phyloP scores from a whole-genome alignment of 2,329 filamentous ascomycete genomes.

The Colletotrichum horii region DNA sequence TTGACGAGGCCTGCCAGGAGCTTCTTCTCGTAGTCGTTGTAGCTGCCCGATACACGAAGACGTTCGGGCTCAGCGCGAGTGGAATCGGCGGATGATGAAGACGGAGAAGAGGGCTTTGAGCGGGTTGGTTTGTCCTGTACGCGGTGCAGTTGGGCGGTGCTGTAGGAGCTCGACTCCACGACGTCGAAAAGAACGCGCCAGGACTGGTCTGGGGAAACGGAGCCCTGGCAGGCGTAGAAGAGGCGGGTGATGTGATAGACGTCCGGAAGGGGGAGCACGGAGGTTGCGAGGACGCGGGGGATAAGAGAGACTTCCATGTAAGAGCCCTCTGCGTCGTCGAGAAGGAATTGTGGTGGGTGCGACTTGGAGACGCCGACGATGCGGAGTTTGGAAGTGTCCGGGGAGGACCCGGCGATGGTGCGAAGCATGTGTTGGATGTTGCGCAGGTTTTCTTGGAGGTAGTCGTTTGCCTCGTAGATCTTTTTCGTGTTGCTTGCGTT shows the following conservation, averaged over 20 bases:
- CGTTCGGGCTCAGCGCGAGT: constrained; percentile 20
- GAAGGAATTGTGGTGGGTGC: constrained; percentile 11
- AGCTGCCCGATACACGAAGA: constrained; percentile 39
- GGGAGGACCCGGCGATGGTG: constrained; percentile 34
- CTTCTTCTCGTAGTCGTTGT: constrained; percentile 81
- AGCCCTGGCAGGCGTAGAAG: constrained; percentile 17
- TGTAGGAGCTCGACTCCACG: constrained; percentile 20
- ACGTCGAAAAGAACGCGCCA: constrained; percentile 23
- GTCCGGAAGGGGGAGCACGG: constrained; percentile 42
- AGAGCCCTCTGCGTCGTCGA: constrained; percentile 9
- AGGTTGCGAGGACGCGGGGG: constrained; percentile 19
- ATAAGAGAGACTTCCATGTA: constrained; percentile 24
- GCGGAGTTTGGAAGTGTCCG: constrained; percentile 13
- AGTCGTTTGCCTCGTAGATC: constrained; percentile 35
- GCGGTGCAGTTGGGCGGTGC: constrained; percentile 5
- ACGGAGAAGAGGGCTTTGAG: constrained; percentile 23
- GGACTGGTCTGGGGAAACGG: not conserved
- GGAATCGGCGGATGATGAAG: constrained; percentile 10
- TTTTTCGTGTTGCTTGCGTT: constrained; percentile 17
- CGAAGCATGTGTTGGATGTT: constrained; percentile 54
- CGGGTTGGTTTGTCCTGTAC: not conserved
- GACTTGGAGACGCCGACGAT: constrained; percentile 15
- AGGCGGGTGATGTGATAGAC: constrained; percentile 42
- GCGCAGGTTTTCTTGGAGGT: constrained; percentile 48
- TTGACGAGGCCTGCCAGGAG: constrained; percentile 84